Conservation (phyloP, 1,284 basidiomycete genomes). For the Sphaerobolus stellatus region DNA sequence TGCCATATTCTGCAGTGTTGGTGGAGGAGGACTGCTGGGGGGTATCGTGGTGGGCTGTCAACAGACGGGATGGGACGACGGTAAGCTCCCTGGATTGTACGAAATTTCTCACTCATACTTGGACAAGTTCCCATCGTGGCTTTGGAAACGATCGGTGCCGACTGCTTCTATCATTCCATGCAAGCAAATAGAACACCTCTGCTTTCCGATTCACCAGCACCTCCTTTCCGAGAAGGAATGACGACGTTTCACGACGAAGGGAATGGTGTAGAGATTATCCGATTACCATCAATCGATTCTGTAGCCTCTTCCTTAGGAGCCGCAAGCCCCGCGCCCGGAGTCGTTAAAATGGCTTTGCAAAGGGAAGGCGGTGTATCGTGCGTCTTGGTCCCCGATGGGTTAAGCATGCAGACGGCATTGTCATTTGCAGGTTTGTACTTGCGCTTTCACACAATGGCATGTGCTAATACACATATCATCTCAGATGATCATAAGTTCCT, state of each 20-base stretch:
- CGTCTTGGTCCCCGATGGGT: constrained; percentile 62
- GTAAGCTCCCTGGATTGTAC: constrained; percentile 13
- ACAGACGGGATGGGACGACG: constrained; percentile 49
- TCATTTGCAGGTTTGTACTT: constrained; percentile 51
- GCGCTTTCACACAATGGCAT: not conserved
- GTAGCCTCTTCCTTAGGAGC: constrained; percentile 71
- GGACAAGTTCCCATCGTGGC: constrained; percentile 58
- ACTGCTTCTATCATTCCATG: constrained; percentile 71
- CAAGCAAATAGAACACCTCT: constrained; percentile 19
- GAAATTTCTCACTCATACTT: constrained; percentile 5
- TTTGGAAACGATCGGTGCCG: constrained; percentile 67
- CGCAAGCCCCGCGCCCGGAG: constrained; percentile 55
- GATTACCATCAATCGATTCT: constrained; percentile 56
- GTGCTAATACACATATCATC: not conserved
- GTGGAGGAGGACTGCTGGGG: constrained; percentile 68
- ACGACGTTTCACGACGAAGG: constrained; percentile 38
- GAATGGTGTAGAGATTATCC: constrained; percentile 51
- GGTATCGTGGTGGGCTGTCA: constrained; percentile 67
- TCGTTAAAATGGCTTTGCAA: constrained; percentile 62
- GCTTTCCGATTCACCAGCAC: not conserved
- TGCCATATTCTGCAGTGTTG: constrained; percentile 74
- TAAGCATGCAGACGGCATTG: constrained; percentile 59
- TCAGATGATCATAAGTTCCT: constrained; percentile 73
- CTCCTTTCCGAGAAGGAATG: constrained; percentile 24
- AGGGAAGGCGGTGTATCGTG: constrained; percentile 54